phyloP scores from a whole-genome alignment of 73 alveolate species.

The Paramecium biaurelia region DNA sequence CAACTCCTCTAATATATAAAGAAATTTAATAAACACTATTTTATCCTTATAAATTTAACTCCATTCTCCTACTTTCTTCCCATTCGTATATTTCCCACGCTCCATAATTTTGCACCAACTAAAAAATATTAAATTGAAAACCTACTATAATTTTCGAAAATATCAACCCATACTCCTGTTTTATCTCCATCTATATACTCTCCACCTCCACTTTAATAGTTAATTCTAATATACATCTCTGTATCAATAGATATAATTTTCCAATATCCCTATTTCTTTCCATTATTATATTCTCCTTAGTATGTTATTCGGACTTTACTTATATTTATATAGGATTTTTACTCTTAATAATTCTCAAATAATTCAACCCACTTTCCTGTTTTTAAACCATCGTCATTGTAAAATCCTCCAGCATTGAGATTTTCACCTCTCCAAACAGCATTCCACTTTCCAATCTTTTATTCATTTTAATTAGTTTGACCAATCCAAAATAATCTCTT shows the following conservation, averaged over 20 bases:
- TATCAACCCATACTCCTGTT: not conserved
- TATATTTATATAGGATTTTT: not conserved
- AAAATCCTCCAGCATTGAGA: not conserved
- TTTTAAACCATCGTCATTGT: not conserved
- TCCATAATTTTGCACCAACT: not conserved
- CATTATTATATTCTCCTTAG: not conserved
- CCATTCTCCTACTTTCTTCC: not conserved
- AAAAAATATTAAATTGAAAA: not conserved
- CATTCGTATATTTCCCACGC: not conserved
- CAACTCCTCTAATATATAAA: not conserved
- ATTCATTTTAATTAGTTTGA: not conserved
- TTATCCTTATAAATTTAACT: not conserved
- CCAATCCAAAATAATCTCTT: not conserved
- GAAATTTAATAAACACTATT: not conserved
- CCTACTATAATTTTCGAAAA: not conserved
- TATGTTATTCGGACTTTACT: not conserved
- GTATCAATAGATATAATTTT: not conserved
- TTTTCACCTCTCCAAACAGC: not conserved
- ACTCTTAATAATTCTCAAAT: not conserved
- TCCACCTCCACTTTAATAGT: not conserved
- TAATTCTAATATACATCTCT: not conserved
- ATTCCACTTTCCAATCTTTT: not conserved
- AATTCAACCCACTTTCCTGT: not conserved
- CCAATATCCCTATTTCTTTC: not conserved
- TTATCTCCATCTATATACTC: not conserved